phyloP scores from a whole-genome alignment of 768 basidiomycete genomes.

The Calocybe cyanea region DNA sequence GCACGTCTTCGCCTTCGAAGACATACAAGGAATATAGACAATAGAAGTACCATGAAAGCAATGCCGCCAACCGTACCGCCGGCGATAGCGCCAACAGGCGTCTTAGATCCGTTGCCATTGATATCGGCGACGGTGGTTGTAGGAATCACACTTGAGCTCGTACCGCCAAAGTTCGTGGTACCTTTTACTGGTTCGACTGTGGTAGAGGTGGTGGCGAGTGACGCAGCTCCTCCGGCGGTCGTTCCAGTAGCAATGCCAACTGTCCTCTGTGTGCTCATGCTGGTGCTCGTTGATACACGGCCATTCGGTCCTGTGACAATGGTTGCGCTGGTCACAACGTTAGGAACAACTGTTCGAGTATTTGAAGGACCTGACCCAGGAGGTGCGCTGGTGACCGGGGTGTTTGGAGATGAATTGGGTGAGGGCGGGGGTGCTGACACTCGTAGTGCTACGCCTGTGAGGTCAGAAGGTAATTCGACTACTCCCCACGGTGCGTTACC shows the following conservation, averaged over 20 bases:
- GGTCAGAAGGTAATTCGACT: neutral
- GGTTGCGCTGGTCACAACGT: neutral
- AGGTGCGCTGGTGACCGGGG: neutral
- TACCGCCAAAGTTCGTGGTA: neutral
- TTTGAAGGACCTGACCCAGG: neutral
- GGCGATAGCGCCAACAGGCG: slow-evolving; percentile 1
- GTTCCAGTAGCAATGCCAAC: neutral
- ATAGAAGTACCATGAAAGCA: slow-evolving; percentile 1
- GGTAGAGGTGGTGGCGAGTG: neutral
- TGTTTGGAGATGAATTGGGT: neutral
- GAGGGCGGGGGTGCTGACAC: neutral
- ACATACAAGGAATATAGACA: neutral
- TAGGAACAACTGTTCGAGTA: neutral
- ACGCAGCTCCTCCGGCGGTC: neutral
- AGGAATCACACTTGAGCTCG: neutral
- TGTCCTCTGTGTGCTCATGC: neutral
- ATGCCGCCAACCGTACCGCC: slow-evolving; percentile 5
- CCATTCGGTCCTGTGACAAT: neutral
- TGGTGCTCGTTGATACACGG: neutral
- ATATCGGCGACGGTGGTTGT: neutral
- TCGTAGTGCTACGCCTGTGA: neutral
- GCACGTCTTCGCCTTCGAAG: neutral
- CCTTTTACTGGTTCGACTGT: neutral
- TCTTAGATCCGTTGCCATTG: neutral
- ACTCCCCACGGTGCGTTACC: slow-evolving; percentile 1